Evolutionary conservation across 1,284 basidiomycete genomes (phyloP).

Genomic region (Omphalotus olearius): DNA sequence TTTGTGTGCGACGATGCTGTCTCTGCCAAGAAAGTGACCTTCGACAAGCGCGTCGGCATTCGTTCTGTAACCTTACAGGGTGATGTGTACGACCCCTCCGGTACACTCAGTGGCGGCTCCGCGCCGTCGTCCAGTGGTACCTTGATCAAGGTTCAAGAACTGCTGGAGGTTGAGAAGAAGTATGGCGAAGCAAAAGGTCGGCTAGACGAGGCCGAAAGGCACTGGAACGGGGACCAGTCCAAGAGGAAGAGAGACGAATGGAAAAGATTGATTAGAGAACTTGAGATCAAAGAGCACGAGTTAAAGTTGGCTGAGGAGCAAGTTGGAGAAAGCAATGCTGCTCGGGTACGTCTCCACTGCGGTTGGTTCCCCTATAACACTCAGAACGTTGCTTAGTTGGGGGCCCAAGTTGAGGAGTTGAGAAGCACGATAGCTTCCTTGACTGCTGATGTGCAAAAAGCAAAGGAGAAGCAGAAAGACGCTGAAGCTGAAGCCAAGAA

Average conservation of each 20-base stretch:
- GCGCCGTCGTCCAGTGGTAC: slow-evolving; percentile 76
- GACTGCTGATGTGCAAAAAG: slow-evolving; percentile 58
- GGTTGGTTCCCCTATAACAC: neutral
- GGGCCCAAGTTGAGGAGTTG: slow-evolving; percentile 74
- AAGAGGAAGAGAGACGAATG: slow-evolving; percentile 65
- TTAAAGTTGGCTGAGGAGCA: slow-evolving; percentile 82
- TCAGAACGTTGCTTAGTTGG: slow-evolving; percentile 48
- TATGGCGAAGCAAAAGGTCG: slow-evolving; percentile 56
- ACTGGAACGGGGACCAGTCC: slow-evolving; percentile 49
- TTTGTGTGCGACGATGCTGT: slow-evolving; percentile 90
- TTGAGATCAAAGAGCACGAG: slow-evolving; percentile 91
- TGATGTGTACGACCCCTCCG: slow-evolving; percentile 95
- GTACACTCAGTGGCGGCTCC: slow-evolving; percentile 90
- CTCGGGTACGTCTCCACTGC: slow-evolving; percentile 52
- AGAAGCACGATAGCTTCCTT: slow-evolving; percentile 69
- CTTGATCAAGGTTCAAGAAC: slow-evolving; percentile 83
- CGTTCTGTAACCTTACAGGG: slow-evolving; percentile 93
- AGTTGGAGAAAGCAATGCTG: slow-evolving; percentile 85
- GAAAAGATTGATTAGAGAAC: slow-evolving; percentile 62
- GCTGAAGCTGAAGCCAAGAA: slow-evolving; percentile 80
- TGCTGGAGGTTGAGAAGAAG: slow-evolving; percentile 66
- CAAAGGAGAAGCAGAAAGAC: slow-evolving; percentile 74
- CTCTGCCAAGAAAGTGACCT: slow-evolving; percentile 88
- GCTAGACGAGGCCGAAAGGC: slow-evolving; percentile 49
- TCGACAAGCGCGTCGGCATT: slow-evolving; percentile 63